Evolutionary conservation across 176 grass and related monocot species (phyloP).

Genomic region (Rhipidocladum racemiflorum): DNA sequence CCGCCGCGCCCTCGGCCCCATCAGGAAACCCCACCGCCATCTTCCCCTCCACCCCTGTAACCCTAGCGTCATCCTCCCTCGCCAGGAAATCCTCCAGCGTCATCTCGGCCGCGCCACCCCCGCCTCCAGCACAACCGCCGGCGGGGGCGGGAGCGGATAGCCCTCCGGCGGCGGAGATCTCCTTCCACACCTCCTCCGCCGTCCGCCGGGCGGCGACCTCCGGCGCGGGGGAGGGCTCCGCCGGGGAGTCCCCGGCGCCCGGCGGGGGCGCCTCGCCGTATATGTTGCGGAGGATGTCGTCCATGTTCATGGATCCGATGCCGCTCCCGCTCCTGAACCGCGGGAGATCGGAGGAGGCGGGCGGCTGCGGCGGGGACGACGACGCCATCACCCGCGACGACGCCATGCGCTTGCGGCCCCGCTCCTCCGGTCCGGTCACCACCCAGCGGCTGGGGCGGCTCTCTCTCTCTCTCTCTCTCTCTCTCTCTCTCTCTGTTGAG

Average conservation of each 20-base stretch:
- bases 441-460: constrained; percentile 8
- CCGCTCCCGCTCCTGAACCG: constrained; percentile 40
- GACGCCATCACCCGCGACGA: constrained; percentile 72
- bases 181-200: constrained; percentile 81
- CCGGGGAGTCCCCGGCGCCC: not conserved
- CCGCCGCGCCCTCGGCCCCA: not conserved
- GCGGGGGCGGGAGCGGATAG: constrained; percentile 16
- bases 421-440: not conserved
- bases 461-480: not conserved
- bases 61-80: constrained; percentile 54
- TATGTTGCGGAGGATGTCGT: constrained; percentile 76
- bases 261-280: constrained; percentile 33
- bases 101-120: constrained; percentile 42
- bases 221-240: constrained; percentile 7
- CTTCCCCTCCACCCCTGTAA: not conserved
- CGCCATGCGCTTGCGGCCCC: constrained; percentile 40
- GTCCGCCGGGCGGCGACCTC: constrained; percentile 32
- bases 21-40: constrained; percentile 40
- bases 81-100: constrained; percentile 97
- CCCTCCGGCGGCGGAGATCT: constrained; percentile 56
- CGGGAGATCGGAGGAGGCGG: constrained; percentile 46
- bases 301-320: constrained; percentile 96
- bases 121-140: not conserved
- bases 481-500: not conserved
- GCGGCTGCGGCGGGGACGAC: constrained; percentile 46